Evolutionary conservation across 345 rosid species (phyloP), one percentile per base, ranked within the genome.

Genomic region (Salix arbutifolia): DNA sequence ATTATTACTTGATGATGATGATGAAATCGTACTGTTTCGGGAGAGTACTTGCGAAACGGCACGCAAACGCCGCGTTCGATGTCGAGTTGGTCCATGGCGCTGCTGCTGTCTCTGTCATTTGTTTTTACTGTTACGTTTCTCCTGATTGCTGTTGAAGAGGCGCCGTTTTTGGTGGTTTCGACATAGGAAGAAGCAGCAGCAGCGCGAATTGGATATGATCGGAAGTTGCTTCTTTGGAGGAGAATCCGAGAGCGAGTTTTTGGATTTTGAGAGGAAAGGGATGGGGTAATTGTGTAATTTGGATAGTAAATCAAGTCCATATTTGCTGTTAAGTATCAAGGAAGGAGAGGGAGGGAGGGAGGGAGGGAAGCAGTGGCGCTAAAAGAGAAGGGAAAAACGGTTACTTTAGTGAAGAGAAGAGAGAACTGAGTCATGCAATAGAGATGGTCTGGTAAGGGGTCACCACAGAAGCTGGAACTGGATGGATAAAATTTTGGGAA

Each of bases 21-120:
- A 52, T 76, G 81, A 23, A 65, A 13, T 79, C 93, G 79, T 92
- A 95, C 99, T 60, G 90, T 90, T 83, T 91, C 95, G 56, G 97
- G 97, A 73, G 97, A 76, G 83, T 95, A 95, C 90, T 95, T 95
- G 89, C 99, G 90, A 86, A 95, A 95, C 1, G 99, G 97, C 73
- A 92, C 84, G 81, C 99, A 95, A 38, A 95, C 99, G 76, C 99
- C 97, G 78, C 99, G 92, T 80, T 95, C 99, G 80, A 95, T 89
- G 84, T 95, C 99, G 17, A 95, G 92, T 86, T 78, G 92, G 64
- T 95, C 97, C 90, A 95, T 67, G 69, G 97, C 97, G 52, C 68
- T 65, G 35, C 31, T 23, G 19, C 33, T 65, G 38, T 35, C 37
- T 7, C 18, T 65, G 35, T 26, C n/a, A 31, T 76, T 9, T 76